Conservation (phyloP, 2,329 filamentous ascomycete genomes). For the Nigrospora oryzae region DNA sequence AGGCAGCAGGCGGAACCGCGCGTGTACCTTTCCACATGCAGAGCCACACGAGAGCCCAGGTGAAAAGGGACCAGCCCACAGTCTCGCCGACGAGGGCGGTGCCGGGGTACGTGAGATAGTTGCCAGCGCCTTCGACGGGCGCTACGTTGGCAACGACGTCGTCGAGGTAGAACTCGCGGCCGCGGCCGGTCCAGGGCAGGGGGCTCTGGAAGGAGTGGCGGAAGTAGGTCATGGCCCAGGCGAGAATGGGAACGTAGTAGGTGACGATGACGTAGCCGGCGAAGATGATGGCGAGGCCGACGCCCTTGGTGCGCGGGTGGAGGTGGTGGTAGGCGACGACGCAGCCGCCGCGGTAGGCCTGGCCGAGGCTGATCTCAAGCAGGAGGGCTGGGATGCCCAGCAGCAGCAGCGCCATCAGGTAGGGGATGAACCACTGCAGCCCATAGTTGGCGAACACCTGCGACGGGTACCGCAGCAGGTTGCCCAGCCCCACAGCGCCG, state of each 20-base stretch:
- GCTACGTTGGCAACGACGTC: constrained; percentile 39
- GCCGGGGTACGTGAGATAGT: constrained; percentile 38
- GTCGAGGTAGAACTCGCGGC: constrained; percentile 42
- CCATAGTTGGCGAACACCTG: constrained; percentile 53
- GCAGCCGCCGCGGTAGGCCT: constrained; percentile 46
- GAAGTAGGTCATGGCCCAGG: constrained; percentile 53
- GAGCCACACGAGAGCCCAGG: constrained; percentile 52
- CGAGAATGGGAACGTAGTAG: constrained; percentile 47
- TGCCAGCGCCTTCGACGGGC: constrained; percentile 25
- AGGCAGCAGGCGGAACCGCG: too few species aligned
- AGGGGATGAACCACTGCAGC: constrained; percentile 52
- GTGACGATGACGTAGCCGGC: constrained; percentile 46
- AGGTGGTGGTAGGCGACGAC: constrained; percentile 47
- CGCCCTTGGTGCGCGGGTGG: constrained; percentile 41
- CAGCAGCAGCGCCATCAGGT: constrained; percentile 43
- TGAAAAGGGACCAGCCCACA: constrained; percentile 48
- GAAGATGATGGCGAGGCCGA: constrained; percentile 42
- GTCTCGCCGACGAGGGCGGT: constrained; percentile 43
- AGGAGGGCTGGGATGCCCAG: constrained; percentile 48
- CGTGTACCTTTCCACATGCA: constrained; percentile 31
- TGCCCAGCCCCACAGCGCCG: constrained; percentile 49
- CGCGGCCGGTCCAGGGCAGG: constrained; percentile 41
- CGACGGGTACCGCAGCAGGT: constrained; percentile 48
- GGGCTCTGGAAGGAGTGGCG: constrained; percentile 45
- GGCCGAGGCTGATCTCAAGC: constrained; percentile 62